A percentile compares a stretch with the other conserved stretches of the same genome.
These are phyloP conservation scores for Albugo laibachii DNA, from an alignment of 352 stramenopile species.

Conservation along the genomic window DNA sequence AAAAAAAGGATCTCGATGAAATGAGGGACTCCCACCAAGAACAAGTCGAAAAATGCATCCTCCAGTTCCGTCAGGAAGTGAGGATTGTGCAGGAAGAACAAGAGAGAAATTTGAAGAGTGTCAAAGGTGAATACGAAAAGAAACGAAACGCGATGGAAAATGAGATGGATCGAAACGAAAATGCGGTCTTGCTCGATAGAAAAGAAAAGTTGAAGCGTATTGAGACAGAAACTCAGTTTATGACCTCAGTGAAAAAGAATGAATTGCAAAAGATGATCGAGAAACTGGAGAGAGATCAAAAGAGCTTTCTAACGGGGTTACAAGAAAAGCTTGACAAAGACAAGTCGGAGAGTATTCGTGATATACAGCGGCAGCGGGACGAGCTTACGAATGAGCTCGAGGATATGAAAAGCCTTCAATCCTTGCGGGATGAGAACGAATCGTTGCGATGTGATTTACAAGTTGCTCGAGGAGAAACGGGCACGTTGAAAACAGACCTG, in stretches of 20 bases:
- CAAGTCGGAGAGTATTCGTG: no score
- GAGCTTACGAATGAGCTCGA: no score
- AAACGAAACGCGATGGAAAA: constrained; percentile 47
- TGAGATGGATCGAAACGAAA: constrained; percentile 45
- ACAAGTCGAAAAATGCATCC: constrained; percentile 15
- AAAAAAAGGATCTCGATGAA: constrained; percentile 6
- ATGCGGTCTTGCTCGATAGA: constrained; percentile 18
- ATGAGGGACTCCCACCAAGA: constrained; percentile 8
- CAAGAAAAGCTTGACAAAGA: no score
- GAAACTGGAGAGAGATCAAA: constrained; percentile 4
- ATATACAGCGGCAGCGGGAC: no score
- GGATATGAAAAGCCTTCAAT: no score
- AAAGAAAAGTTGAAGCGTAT: constrained; percentile 50
- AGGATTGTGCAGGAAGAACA: constrained; percentile 35
- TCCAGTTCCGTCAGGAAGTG: constrained; percentile 18
- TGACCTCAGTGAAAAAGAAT: constrained; percentile 22
- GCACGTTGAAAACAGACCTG: no score
- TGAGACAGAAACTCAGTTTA: constrained; percentile 23
- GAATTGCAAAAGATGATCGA: constrained; percentile 35
- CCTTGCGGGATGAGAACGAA: no score
- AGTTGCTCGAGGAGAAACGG: no score
- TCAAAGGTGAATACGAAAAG: constrained; percentile 40
- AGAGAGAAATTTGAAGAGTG: constrained; percentile 31
- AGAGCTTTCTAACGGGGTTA: no score
- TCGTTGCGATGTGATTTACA: no score